These are phyloP conservation scores for Rhodotorula sp. DNA, from an alignment of 1,284 basidiomycete genomes.

Conservation along the genomic window DNA sequence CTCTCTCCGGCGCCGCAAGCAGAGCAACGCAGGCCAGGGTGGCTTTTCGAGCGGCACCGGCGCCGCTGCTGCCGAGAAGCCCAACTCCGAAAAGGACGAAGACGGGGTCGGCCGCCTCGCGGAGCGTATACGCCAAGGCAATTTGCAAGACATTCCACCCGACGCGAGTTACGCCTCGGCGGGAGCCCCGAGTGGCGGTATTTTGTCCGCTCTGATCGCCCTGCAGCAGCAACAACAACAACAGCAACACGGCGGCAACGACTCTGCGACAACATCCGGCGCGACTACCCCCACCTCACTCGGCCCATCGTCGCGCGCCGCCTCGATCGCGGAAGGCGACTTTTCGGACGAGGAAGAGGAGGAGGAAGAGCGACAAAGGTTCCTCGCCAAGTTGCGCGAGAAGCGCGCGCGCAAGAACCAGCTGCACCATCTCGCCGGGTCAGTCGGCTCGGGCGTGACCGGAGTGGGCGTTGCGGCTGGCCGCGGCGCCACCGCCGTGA, in stretches of 20 bases:
- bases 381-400: conserved; percentile 39
- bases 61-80: background rate
- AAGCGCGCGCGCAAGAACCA: conserved; percentile 28
- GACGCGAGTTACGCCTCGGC: conserved; percentile 7
- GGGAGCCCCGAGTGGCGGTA: conserved; percentile 34
- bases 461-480: conserved; percentile 26
- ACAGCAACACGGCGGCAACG: background rate
- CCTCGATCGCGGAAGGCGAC: conserved; percentile 21
- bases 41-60: conserved; percentile 32
- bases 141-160: conserved; percentile 19
- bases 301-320: conserved; percentile 18
- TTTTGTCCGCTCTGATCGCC: conserved; percentile 43
- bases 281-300: conserved; percentile 28
- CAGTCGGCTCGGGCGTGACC: conserved; percentile 14
- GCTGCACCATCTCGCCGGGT: conserved; percentile 21
- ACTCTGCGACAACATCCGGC: conserved; percentile 22
- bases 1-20: conserved; percentile 45
- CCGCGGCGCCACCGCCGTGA: conserved; percentile 19
- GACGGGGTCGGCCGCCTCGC: conserved; percentile 22
- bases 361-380: conserved; percentile 40
- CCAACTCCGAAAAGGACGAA: conserved; percentile 12
- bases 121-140: conserved; percentile 10
- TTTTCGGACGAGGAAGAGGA: conserved; percentile 44
- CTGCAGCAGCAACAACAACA: conserved; percentile 38
- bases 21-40: conserved; percentile 32